phyloP scores from a whole-genome alignment of 257 asterid species.

The Solanum lignicaule region DNA sequence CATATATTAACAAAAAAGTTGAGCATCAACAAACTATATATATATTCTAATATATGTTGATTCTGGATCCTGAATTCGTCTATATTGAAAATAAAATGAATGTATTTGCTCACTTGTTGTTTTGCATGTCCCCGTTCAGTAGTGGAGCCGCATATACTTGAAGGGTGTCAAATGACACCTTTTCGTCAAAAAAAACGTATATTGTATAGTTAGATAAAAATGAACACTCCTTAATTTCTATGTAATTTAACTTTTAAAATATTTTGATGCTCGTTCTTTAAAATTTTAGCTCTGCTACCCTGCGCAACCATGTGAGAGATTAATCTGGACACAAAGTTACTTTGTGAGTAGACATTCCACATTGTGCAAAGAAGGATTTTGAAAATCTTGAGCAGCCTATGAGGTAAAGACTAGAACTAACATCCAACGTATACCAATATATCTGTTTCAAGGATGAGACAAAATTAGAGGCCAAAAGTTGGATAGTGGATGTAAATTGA shows the following conservation, averaged over 20 bases:
- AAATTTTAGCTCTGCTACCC: background rate
- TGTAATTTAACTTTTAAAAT: too few relatives aligned
- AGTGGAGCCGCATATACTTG: background rate
- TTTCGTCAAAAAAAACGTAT: too few relatives aligned
- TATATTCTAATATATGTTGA: background rate
- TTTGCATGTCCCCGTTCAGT: background rate
- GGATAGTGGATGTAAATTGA: slow-evolving; percentile 23
- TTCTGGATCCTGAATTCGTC: background rate
- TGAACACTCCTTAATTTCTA: too few relatives aligned
- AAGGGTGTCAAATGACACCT: background rate
- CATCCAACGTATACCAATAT: slow-evolving; percentile 11
- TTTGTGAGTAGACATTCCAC: slow-evolving; percentile 46
- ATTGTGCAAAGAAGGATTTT: slow-evolving; percentile 19
- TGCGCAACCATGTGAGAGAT: background rate
- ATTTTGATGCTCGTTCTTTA: too few relatives aligned
- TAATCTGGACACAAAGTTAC: background rate
- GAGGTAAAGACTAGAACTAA: slow-evolving; percentile 9
- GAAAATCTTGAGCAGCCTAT: slow-evolving; percentile 45
- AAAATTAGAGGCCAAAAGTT: background rate
- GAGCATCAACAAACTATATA: background rate
- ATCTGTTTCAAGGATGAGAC: slow-evolving; percentile 26
- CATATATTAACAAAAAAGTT: background rate
- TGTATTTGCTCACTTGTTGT: background rate
- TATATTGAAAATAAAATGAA: background rate
- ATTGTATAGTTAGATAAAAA: too few relatives aligned